Evolutionary conservation across 345 rosid genomes (phyloP), one percentile per base, ranked within the genome.

Genomic region (Murraya paniculata): DNA sequence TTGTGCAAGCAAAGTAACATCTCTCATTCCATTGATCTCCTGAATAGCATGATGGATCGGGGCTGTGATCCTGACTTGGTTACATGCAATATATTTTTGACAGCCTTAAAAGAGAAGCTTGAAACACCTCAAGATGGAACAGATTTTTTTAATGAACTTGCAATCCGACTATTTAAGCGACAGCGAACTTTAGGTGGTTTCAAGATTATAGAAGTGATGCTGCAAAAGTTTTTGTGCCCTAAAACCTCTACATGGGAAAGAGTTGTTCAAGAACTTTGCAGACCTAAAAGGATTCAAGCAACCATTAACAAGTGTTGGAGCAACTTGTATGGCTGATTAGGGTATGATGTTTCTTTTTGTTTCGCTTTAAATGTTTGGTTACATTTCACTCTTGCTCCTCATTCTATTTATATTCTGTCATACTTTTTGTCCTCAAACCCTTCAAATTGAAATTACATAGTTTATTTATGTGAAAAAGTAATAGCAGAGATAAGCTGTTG

Each of bases 61-160:
- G 95, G 87, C 41, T 90, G 94, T 74, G 98, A 96, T 78, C 99
- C 98, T 0, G 97, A 96, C 84, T 62, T 82, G 16, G 83, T 69
- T 57, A 94, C 99, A 21, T 96, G 99, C 84, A 89, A 90, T 87
- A 87, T 82, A 8, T 91, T 96, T 81, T 84, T 92, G 85, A 90
- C 85, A 80, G 79, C 83, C 73, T 69, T 94, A 82, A 80, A 87
- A 65, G 95, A 94, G 84, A 92, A 90, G 82, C 56, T 91, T 74
- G 87, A 88, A 57, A 89, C 92, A 55, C 90, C 89, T 80, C 93
- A 91, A 77, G 98, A 89, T 81, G 94, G 95, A 61, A 84, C 80
- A 41, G 88, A 78, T 31, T 96, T 94, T 84, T 82, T 96, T 35
- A 97, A 94, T 57, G 99, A 90, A 83, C 94, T 96, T 77, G 91